Percentiles rank a stretch among this genome's conserved stretches.
These are phyloP conservation scores for Backusella circina DNA, from an alignment of 192 early-diverging fungal genomes.

Conservation along the genomic window DNA sequence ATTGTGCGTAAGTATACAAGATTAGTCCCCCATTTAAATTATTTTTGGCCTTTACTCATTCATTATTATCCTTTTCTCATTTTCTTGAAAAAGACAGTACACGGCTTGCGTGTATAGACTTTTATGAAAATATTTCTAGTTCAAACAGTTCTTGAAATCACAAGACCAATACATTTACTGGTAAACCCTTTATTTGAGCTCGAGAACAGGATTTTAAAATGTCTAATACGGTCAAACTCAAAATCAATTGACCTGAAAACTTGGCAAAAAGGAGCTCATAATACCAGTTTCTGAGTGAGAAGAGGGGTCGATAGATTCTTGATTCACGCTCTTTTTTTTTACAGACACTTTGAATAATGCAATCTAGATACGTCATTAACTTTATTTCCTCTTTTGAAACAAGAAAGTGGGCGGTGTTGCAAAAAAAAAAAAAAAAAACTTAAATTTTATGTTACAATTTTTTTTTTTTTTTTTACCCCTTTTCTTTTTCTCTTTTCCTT, in stretches of 20 bases:
- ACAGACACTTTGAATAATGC: background rate
- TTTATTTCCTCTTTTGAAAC: too few relatives aligned
- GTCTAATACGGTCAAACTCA: background rate
- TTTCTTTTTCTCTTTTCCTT: background rate
- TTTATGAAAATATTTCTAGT: background rate
- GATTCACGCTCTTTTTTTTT: background rate
- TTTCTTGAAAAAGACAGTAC: too few relatives aligned
- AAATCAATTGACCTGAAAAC: background rate
- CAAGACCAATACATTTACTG: background rate
- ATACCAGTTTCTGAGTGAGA: background rate
- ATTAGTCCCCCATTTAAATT: too few relatives aligned
- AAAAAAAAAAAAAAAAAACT: background rate
- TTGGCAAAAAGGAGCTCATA: background rate
- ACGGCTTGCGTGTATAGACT: background rate
- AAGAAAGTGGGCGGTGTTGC: too few relatives aligned
- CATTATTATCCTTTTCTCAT: too few relatives aligned
- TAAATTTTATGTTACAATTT: background rate
- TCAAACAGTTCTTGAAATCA: background rate
- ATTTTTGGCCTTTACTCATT: too few relatives aligned
- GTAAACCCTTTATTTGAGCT: too few relatives aligned
- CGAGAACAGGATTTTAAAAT: background rate
- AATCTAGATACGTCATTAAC: background rate
- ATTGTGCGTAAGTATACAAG: too few relatives aligned
- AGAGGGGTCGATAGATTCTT: background rate
- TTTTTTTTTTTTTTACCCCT: background rate